Evolutionary conservation across 2,329 filamentous ascomycete species (phyloP), one percentile per base, ranked within the genome.

Genomic region (Neopestalotiopsis rosae): DNA sequence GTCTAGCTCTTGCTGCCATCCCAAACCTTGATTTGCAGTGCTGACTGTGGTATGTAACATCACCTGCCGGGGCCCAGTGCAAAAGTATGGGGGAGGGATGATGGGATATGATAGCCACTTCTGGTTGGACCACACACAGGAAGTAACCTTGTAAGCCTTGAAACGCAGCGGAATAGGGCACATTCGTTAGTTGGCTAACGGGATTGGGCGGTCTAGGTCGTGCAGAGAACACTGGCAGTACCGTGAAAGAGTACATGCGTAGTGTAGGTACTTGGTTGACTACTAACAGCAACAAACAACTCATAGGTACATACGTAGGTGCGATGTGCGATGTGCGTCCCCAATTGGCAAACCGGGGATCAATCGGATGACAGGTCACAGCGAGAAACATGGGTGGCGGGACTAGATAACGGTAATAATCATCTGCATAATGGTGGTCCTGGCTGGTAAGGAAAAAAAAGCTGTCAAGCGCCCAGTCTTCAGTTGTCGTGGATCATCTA

Each of bases 91-190:
- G 24, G 45, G 45, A 52, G 17, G 59, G 34, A 38, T 10, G 17
- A 34, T 40, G 34, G 58, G n/a, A 30, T 38, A 38, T 17, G 30
- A 40, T 34, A 20, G 28, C 59, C n/a, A 12, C 30, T 40, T 61
- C 5, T 61, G 59, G 59, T 61, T 61, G 59, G 59, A 61, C 12
- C 59, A 61, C 17, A 52, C 59, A 61, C 17, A 52, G 45, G 5
- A 38, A 7, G 34, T 20, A 52, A 52, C 45, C 45, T 20, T 61
- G 59, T 6, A 61, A 34, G 28, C 59, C 34, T 61, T 61, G 59
- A 61, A 61, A 61, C 59, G 59, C 59, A 30, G 59, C 30, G 34
- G 45, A 17, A 52, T 52, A 34, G 59, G n/a, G 59, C 59, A 61
- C 59, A 61, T 34, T 61, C 10, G 20, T 20, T 13, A 40, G n/a